phyloP scores from a whole-genome alignment of 805 yeast genomes.

The Sugiyamaella floridensis region DNA sequence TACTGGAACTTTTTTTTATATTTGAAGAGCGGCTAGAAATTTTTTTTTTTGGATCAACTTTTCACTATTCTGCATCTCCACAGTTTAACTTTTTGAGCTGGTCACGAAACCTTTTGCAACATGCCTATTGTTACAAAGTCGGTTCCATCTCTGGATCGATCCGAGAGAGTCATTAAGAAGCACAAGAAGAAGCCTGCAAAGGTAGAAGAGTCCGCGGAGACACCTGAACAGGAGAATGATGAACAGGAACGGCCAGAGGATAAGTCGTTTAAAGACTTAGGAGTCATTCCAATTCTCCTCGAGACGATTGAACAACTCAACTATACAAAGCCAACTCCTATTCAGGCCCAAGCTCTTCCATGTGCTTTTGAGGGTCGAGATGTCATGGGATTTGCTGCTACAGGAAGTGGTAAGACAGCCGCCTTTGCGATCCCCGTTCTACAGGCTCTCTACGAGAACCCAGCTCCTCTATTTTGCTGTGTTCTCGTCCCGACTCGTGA shows the following conservation, averaged over 20 bases:
- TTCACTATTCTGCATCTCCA: not conserved
- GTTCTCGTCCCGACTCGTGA: constrained; percentile 73
- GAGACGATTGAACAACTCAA: constrained; percentile 74
- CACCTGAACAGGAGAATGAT: constrained; percentile 2
- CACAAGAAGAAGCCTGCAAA: not conserved
- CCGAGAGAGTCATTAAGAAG: not conserved
- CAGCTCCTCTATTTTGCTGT: constrained; percentile 80
- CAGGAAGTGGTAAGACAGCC: constrained; percentile 98
- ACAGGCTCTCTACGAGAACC: constrained; percentile 84
- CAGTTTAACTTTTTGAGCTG: not conserved
- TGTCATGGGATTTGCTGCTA: constrained; percentile 92
- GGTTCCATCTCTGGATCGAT: not conserved
- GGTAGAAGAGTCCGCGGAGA: not conserved
- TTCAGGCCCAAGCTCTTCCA: constrained; percentile 87
- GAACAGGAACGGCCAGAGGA: constrained; percentile 9
- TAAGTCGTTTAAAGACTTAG: constrained; percentile 29
- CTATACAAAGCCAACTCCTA: constrained; percentile 82
- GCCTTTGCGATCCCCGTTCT: constrained; percentile 96
- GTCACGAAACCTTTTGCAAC: not conserved
- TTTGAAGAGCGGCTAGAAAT: not conserved
- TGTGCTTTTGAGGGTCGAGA: constrained; percentile 86
- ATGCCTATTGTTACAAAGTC: not conserved
- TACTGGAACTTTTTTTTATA: not conserved
- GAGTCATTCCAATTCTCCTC: constrained; percentile 40
- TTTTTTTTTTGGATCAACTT: not conserved